Evolutionary conservation across 2,329 filamentous ascomycete species (phyloP).

Genomic region (Paecilomyces fulvus): DNA sequence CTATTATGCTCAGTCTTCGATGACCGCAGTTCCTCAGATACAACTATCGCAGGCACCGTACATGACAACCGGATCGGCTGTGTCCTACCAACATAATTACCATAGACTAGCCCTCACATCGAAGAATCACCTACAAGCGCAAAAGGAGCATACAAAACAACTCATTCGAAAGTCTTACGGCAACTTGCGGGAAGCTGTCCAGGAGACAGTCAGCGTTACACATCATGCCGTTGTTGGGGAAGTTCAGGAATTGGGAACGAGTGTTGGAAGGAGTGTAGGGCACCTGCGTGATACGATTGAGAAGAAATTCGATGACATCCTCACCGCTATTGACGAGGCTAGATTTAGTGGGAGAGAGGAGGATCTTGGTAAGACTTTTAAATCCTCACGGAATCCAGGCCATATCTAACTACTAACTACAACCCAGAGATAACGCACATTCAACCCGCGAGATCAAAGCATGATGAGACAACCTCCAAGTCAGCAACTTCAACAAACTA

Average conservation of each 20-base stretch:
- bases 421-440: background rate
- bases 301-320: background rate
- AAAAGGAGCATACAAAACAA: background rate
- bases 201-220: background rate
- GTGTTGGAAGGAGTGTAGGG: background rate
- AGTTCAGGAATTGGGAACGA: background rate
- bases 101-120: background rate
- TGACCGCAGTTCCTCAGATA: background rate
- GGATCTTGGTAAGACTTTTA: background rate
- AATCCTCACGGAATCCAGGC: background rate
- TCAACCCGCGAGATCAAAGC: background rate
- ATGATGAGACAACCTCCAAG: background rate
- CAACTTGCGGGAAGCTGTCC: background rate
- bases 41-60: background rate
- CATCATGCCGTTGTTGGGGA: background rate
- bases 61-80: background rate
- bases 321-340: background rate
- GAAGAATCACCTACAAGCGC: background rate
- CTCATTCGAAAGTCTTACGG: background rate
- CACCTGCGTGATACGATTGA: background rate
- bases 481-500: slow-evolving; percentile 38
- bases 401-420: background rate
- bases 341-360: background rate
- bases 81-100: background rate
- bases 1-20: background rate